A percentile compares a stretch with the other conserved stretches of the same genome.
Evolutionary conservation across 768 basidiomycete species (phyloP).

Genomic region (Psilocybe subaeruginosa): DNA sequence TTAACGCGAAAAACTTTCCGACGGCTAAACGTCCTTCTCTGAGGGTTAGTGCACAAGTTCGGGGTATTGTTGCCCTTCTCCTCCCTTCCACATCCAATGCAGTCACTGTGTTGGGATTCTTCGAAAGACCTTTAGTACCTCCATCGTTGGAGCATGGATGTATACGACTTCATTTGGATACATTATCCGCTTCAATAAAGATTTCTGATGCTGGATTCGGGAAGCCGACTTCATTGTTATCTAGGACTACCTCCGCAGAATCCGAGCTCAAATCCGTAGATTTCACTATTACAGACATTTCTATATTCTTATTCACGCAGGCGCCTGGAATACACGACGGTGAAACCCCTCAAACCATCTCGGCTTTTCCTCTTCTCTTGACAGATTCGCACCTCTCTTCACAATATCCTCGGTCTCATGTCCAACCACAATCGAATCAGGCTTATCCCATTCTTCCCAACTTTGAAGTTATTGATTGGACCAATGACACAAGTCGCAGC

Average conservation of each 20-base stretch:
- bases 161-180: slow-evolving; percentile 55
- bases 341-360: slow-evolving; percentile 14
- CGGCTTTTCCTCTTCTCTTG: slow-evolving; percentile 70
- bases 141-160: slow-evolving; percentile 53
- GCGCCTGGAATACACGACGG: neutral
- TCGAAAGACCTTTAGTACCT: slow-evolving; percentile 61
- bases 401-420: slow-evolving; percentile 54
- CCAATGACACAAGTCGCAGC: slow-evolving; percentile 38
- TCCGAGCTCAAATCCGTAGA: slow-evolving; percentile 3
- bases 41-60: slow-evolving; percentile 20
- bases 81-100: slow-evolving; percentile 38
- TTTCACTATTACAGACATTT: slow-evolving; percentile 48
- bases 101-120: slow-evolving; percentile 39
- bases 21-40: slow-evolving; percentile 13
- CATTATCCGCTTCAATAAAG: slow-evolving; percentile 31
- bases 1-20: neutral
- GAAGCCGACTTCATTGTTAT: neutral
- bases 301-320: slow-evolving; percentile 54
- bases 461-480: slow-evolving; percentile 70
- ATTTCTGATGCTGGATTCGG: slow-evolving; percentile 12
- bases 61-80: slow-evolving; percentile 51
- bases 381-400: slow-evolving; percentile 67
- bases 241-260: neutral
- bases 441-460: slow-evolving; percentile 43
- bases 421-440: slow-evolving; percentile 37